Base-by-base conservation (phyloP, 164 flowering plant genomes). In the Sextonia rubra region DNA sequence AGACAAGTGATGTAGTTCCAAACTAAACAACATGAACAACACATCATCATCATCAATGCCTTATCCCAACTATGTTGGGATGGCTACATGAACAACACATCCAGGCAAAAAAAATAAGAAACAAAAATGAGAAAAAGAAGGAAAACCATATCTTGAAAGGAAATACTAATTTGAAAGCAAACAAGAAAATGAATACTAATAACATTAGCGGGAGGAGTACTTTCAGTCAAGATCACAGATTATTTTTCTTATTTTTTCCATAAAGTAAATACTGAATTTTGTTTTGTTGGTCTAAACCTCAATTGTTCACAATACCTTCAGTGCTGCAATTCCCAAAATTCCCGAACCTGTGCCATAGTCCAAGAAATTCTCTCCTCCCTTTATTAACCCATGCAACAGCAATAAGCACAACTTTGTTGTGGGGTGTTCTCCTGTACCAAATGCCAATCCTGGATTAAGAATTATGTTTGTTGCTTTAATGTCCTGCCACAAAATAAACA, bases 331-430 rank as follows among this genome's bases (percentile, higher is more conserved):
- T 72, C 86, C 90, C 48, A 94, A 93, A 86, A 94, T 76, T 62
- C 99, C 99, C 64, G 99, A 89, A 55, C 99, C 97, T 25, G 99
- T 94, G 67, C 97, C 99, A 82, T 90, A 94, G 77, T 94, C 99
- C 76, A 92, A 79, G 77, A 94, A 76, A 23, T 12, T 17, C 70
- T 94, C 99, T 78, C 95, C 94, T 73, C 94, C 97, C 75, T 85
- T 89, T 71, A 94, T 80, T 62, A 83, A 76, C 56, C 75, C 66
- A 67, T 79, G 88, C 69, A 94, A 84, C 74, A 90, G 77, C 81
- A 86, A 73, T 55, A 92, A 84, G 82, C 97, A 94, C 81, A 92
- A 71, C 77, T 82, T 91, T 49, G 99, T 94, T 24, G 97, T 92
- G 23, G 97, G 90, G 68, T 94, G 99, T 66, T 94, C 97, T 68